phyloP scores from a whole-genome alignment of 768 basidiomycete genomes.

The Mycena vulgaris region DNA sequence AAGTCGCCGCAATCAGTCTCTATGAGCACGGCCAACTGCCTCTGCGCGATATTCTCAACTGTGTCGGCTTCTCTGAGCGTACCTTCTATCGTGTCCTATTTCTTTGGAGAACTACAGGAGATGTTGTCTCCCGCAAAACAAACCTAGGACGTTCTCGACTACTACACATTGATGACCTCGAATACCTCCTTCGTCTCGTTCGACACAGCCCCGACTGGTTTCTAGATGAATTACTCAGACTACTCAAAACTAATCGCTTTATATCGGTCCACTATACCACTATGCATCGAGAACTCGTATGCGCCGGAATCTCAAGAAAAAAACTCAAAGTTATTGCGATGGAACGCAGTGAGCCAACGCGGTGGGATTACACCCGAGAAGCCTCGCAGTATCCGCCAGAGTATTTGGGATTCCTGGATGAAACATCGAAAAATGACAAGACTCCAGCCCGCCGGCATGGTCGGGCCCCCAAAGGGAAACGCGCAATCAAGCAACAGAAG shows the following conservation, averaged over 20 bases:
- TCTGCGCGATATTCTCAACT: constrained; percentile 44
- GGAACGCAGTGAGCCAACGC: constrained; percentile 46
- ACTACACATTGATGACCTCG: constrained; percentile 33
- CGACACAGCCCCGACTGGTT: constrained; percentile 47
- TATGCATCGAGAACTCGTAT: constrained; percentile 46
- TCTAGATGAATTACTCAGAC: constrained; percentile 49
- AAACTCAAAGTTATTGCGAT: constrained; percentile 47
- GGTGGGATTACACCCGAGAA: background rate
- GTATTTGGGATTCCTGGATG: background rate
- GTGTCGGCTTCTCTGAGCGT: constrained; percentile 10
- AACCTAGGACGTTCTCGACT: background rate
- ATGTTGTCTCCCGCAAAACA: too few relatives aligned
- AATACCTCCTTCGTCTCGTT: constrained; percentile 41
- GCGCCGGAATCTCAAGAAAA: constrained; percentile 44
- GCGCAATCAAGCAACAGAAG: background rate
- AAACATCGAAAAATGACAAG: background rate
- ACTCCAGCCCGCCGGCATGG: background rate
- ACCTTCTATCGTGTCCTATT: too few relatives aligned
- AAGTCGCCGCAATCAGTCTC: constrained; percentile 47
- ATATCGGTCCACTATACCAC: constrained; percentile 51
- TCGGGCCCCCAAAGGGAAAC: background rate
- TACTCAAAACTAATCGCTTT: constrained; percentile 47
- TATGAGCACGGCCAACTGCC: constrained; percentile 38
- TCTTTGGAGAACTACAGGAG: too few relatives aligned
- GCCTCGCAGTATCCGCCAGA: background rate